These are phyloP conservation scores for Whalleya microplaca DNA, from an alignment of 2,329 filamentous ascomycete genomes.

Conservation along the genomic window DNA sequence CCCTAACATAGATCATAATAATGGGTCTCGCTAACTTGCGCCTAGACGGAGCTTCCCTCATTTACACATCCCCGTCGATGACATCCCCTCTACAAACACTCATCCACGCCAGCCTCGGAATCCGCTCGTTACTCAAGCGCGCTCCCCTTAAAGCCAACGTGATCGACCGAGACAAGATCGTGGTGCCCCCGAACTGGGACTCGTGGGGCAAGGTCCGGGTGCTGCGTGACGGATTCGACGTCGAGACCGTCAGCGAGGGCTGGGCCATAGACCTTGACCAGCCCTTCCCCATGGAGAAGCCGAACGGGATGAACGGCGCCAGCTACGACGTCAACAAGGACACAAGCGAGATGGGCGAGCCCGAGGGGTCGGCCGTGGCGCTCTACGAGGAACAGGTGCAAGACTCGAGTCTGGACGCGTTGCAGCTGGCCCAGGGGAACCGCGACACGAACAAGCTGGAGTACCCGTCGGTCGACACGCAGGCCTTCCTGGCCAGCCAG, in stretches of 20 bases:
- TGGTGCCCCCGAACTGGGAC: conserved; percentile 97
- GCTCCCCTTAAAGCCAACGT: conserved; percentile 86
- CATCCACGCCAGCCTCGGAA: conserved; percentile 83
- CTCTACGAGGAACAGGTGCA: conserved; percentile 80
- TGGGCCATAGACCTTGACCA: conserved; percentile 86
- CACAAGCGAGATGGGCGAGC: conserved; percentile 40
- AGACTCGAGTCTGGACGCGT: conserved; percentile 69
- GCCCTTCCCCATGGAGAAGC: conserved; percentile 43
- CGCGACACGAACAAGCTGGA: conserved; percentile 56
- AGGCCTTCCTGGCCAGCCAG: conserved; percentile 77
- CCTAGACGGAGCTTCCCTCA: conserved; percentile 78
- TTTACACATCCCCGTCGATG: conserved; percentile 80
- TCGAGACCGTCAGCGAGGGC: conserved; percentile 80
- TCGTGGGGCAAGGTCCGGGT: conserved; percentile 98
- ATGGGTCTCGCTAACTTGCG: conserved; percentile 21
- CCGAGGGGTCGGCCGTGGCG: conserved; percentile 66
- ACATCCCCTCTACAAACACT: conserved; percentile 78
- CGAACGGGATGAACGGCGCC: conserved; percentile 26
- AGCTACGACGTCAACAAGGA: conserved; percentile 34
- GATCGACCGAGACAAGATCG: conserved; percentile 90
- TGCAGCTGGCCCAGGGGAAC: conserved; percentile 56
- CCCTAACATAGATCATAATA: conserved; percentile 8
- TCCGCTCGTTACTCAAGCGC: conserved; percentile 80
- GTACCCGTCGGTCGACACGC: conserved; percentile 72
- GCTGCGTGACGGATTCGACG: conserved; percentile 87